These are phyloP conservation scores for Podospora appendiculata DNA, from an alignment of 495 filamentous ascomycete genomes.

Conservation along the genomic window DNA sequence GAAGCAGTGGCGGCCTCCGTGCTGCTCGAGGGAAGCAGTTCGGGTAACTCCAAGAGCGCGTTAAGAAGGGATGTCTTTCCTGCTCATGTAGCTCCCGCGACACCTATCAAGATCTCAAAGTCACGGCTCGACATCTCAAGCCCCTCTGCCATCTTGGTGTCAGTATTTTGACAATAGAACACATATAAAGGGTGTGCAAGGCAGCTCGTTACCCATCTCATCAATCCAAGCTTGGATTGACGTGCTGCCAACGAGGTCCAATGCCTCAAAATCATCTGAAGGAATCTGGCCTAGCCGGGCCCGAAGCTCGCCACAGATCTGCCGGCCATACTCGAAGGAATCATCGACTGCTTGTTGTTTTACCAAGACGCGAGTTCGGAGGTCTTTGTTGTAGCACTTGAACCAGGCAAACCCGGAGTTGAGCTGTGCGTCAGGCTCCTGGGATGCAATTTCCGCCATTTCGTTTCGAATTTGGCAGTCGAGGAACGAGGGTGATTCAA, in stretches of 20 bases:
- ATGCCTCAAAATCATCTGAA: background rate
- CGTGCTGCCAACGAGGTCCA: background rate
- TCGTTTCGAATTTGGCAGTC: background rate
- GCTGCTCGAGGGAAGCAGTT: conserved; percentile 17
- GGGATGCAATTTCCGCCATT: background rate
- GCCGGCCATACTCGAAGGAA: background rate
- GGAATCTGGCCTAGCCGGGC: background rate
- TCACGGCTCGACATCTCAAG: background rate
- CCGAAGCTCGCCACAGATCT: background rate
- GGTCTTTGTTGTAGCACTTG: background rate
- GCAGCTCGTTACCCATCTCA: background rate
- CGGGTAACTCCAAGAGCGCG: conserved; percentile 8
- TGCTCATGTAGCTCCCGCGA: conserved; percentile 17
- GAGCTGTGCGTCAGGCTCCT: background rate
- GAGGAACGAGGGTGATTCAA: too few relatives aligned
- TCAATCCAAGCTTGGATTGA: background rate
- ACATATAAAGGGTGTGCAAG: background rate
- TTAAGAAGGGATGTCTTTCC: conserved; percentile 21
- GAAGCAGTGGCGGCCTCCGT: conserved; percentile 15
- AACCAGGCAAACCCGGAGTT: background rate
- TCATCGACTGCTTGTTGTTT: background rate
- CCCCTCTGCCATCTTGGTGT: background rate
- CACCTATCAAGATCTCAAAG: conserved; percentile 16
- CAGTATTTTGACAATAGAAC: background rate
- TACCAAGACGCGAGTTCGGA: background rate